A percentile compares a stretch with the other conserved stretches of the same genome.
phyloP scores from a whole-genome alignment of 352 stramenopile genomes.

The Pythium utonaiense region DNA sequence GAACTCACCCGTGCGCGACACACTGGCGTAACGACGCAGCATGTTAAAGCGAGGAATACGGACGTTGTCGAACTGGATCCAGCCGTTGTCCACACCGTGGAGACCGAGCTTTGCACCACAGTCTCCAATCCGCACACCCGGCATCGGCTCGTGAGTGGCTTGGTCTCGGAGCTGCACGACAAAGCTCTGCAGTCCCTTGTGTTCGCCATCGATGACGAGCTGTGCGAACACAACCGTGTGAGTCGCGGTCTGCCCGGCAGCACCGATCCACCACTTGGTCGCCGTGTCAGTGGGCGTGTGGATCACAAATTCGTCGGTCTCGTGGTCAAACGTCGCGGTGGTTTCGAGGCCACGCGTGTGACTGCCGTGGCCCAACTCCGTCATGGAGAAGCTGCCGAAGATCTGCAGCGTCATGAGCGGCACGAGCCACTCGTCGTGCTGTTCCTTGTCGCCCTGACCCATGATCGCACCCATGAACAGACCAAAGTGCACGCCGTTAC shows the following conservation, averaged over 20 bases:
- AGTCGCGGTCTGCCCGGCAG: conserved; percentile 90
- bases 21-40: conserved; percentile 63
- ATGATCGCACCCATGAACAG: conserved; percentile 78
- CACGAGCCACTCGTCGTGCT: conserved; percentile 80
- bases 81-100: conserved; percentile 76
- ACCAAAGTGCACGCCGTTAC: conserved; percentile 81
- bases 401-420: conserved; percentile 72
- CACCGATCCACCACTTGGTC: conserved; percentile 97
- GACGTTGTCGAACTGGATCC: conserved; percentile 72
- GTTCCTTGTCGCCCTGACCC: conserved; percentile 70
- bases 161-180: conserved; percentile 92
- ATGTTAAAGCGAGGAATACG: conserved; percentile 75
- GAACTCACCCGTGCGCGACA: conserved; percentile 64
- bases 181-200: conserved; percentile 95
- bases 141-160: conserved; percentile 51
- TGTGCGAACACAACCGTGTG: conserved; percentile 94
- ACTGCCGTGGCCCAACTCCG: conserved; percentile 90
- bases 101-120: conserved; percentile 70
- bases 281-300: conserved; percentile 94
- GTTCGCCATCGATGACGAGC: conserved; percentile 72
- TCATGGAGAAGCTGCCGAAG: conserved; percentile 88
- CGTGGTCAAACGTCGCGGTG: conserved; percentile 91
- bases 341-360: conserved; percentile 91
- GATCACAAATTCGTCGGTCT: conserved; percentile 91
- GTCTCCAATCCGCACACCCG: conserved; percentile 60